Base-by-base conservation (phyloP, 192 early-diverging fungal genomes). In the Coemansia sp. region DNA sequence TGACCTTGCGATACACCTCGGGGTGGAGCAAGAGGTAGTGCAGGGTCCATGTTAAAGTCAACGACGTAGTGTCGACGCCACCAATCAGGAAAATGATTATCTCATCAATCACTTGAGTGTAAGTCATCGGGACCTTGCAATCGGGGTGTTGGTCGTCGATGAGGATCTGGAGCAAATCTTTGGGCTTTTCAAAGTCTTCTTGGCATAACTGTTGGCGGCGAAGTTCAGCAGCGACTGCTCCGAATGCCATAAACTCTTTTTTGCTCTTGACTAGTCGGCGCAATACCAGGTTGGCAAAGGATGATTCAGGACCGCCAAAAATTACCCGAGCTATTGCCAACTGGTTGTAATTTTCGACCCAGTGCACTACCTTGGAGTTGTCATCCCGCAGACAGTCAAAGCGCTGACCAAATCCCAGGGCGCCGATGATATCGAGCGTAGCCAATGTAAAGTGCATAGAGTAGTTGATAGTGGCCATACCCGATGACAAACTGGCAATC, bases 61-160 rank as follows among this genome's bases (percentile, higher is more conserved):
- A 19, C 29, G 72, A 51, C 1, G 74, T 77, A 1, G 77, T 84
- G 46, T 84, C 82, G 4, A 77, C 69, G 36, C 82, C 82, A n/a
- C 56, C 77, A 7, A 77, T 31, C 3, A 84, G 54, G 7, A 74
- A 42, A 6, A 41, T 51, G 17, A 77, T 71, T 8, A 44, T 70
- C 45, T 84, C 82, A 6, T 74, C 65, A 13, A 60, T 72, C 1
- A 84, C 41, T 62, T 80, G 67, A 4, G 19, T 40, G 7, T 56
- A 51, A 17, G 66, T 78, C 74, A 84, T 77, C 39, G 61, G 59
- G 40, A 64, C 59, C 46, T 64, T 67, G 2, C 75, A 70, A 1
- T 84, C 75, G 7, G 74, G 69, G n/a, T 84, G 78, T 34, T 73
- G 74, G 0, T 59, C 60, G 21, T 84, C 83, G 3, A 84, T 62